Base-by-base conservation (phyloP, 305 asterid species). In the Fraxinus latifolia region DNA sequence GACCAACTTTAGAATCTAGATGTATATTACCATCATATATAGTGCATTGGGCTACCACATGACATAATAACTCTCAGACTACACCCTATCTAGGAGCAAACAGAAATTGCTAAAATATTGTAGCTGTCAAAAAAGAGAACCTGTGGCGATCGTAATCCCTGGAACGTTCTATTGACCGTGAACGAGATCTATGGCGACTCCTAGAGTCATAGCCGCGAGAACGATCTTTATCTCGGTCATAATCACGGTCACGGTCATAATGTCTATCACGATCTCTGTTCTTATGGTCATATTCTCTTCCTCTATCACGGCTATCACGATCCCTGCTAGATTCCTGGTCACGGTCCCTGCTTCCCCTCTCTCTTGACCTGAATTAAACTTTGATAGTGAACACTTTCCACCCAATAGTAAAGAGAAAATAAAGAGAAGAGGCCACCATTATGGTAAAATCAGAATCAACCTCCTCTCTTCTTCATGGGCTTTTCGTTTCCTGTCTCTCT, bases 141-240 rank as follows among this genome's bases (percentile, higher is more conserved):
- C 97, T 94, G 90, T 86, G 90, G 82, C 97, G 95, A 83, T 91
- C 97, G 79, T 92, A 90, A 83, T 93, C 97, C 78, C 97, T 90
- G 33, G 94, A 87, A 55, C 92, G 97, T 72, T 91, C 97, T 81
- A 31, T 88, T 7, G 97, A 93, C 9, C 97, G 88, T 21, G 98
- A 93, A 50, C 98, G 94, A 29, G 98, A 93, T 82, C 97, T 83
- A 74, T 94, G 90, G 83, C 84, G 92, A 84, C 91, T 87, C 85
- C 97, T 89, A 6, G 94, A 89, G 84, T 93, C 94, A 77, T 88
- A 86, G 87, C 85, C 83, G 71, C 93, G 95, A 37, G 94, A 62
- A 79, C 37, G 86, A 27, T 91, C 93, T 82, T 93, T 85, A 53
- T 92, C 93, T 68, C 93, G 88, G 31, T 81, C 94, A 83, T 93